Percentiles rank a stretch among this genome's conserved stretches.
phyloP scores from a whole-genome alignment of 2,329 filamentous ascomycete genomes.

The Botrytis galanthina region DNA sequence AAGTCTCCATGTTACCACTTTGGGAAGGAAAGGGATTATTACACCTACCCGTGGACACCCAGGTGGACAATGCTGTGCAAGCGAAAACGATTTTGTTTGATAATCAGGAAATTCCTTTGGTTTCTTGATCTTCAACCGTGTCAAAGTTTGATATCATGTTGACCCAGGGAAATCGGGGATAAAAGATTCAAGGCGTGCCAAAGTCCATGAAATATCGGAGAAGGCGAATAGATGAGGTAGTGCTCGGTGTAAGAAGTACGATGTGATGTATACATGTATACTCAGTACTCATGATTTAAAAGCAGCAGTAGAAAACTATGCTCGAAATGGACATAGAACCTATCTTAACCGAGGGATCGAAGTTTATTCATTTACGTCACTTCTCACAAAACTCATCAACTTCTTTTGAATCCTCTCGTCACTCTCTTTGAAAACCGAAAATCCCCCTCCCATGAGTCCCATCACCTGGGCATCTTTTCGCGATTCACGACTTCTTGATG shows the following conservation, averaged over 20 bases:
- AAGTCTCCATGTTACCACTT: not conserved
- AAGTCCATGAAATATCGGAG: not conserved
- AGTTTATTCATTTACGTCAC: not conserved
- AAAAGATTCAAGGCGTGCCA: not conserved
- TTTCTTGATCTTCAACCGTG: not conserved
- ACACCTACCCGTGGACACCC: not conserved
- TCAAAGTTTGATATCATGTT: not conserved
- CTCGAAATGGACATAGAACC: not conserved
- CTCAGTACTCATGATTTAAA: not conserved
- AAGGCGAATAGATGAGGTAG: not conserved
- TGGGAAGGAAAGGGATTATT: not conserved
- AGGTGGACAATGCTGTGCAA: not conserved
- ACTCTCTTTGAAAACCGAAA: not conserved
- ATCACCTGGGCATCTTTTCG: not conserved
- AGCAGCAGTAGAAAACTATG: not conserved
- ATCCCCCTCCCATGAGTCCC: not conserved
- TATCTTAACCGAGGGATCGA: slow-evolving; percentile 2
- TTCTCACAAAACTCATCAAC: not conserved
- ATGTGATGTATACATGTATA: not conserved
- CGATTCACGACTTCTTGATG: not conserved
- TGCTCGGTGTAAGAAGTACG: not conserved
- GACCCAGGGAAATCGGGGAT: not conserved
- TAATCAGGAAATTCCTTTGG: not conserved
- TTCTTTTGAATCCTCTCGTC: not conserved
- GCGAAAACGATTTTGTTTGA: not conserved